Evolutionary conservation across 192 early-diverging fungal genomes (phyloP).

Genomic region (Coemansia sp.): DNA sequence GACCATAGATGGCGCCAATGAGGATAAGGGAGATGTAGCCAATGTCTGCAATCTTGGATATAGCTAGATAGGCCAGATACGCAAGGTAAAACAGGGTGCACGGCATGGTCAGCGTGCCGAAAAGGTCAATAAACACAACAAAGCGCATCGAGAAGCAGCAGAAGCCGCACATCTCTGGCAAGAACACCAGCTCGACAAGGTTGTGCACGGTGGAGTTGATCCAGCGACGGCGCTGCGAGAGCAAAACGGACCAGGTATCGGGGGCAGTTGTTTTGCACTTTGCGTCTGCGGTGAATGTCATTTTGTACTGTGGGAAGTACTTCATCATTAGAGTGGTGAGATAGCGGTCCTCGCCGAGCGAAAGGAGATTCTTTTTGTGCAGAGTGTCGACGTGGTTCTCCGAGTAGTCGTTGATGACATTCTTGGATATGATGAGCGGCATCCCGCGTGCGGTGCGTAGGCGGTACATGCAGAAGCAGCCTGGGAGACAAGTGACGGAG

Average conservation of each 20-base stretch:
- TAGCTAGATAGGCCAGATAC: slow-evolving; percentile 70
- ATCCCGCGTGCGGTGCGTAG: slow-evolving; percentile 62
- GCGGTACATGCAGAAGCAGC: slow-evolving; percentile 87
- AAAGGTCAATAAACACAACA: slow-evolving; percentile 88
- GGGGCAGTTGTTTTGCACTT: slow-evolving; percentile 86
- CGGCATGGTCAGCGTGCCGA: slow-evolving; percentile 73
- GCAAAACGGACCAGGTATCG: slow-evolving; percentile 77
- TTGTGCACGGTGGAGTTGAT: slow-evolving; percentile 99
- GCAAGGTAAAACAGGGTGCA: slow-evolving; percentile 78
- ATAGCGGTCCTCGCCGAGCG: slow-evolving; percentile 96
- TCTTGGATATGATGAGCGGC: slow-evolving; percentile 78
- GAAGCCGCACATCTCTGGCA: slow-evolving; percentile 89
- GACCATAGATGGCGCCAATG: slow-evolving; percentile 79
- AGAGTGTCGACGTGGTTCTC: slow-evolving; percentile 92
- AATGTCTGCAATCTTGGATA: slow-evolving; percentile 59
- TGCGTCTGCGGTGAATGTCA: slow-evolving; percentile 85
- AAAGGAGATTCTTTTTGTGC: slow-evolving; percentile 96
- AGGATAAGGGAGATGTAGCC: slow-evolving; percentile 78
- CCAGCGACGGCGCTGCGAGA: slow-evolving; percentile 96
- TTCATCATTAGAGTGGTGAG: slow-evolving; percentile 96
- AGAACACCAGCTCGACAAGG: slow-evolving; percentile 79
- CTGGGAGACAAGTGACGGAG: slow-evolving; percentile 77
- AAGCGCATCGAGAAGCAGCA: slow-evolving; percentile 99
- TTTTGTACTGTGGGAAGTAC: slow-evolving; percentile 93
- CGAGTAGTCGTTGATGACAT: slow-evolving; percentile 81